phyloP scores from a whole-genome alignment of 257 asterid genomes.

The Plantago ovata region DNA sequence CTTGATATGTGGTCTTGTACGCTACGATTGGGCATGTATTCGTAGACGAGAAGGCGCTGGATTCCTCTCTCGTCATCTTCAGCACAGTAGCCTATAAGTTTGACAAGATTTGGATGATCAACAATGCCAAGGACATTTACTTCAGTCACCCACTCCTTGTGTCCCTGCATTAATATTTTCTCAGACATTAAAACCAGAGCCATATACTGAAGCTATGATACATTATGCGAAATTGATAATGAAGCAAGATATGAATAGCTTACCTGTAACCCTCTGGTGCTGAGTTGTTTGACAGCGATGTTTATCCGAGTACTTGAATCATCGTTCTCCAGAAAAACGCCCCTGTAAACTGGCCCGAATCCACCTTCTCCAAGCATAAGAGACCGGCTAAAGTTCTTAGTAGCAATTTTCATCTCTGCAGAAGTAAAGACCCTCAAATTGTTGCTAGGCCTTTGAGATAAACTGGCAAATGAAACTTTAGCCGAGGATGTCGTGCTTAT shows the following conservation, averaged over 20 bases:
- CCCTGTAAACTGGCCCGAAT: slow-evolving; percentile 78
- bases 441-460: slow-evolving; percentile 51
- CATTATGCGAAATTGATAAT: background rate
- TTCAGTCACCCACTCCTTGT: slow-evolving; percentile 94
- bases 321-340: slow-evolving; percentile 35
- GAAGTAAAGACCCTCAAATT: slow-evolving; percentile 53
- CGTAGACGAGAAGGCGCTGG: slow-evolving; percentile 76
- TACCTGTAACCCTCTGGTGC: slow-evolving; percentile 92
- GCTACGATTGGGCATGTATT: slow-evolving; percentile 62
- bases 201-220: too few relatives aligned
- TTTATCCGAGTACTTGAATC: slow-evolving; percentile 42
- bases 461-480: slow-evolving; percentile 42
- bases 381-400: slow-evolving; percentile 69
- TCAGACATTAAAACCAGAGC: background rate
- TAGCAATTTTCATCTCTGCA: slow-evolving; percentile 65
- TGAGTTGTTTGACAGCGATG: slow-evolving; percentile 88
- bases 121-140: slow-evolving; percentile 82
- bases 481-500: slow-evolving; percentile 61
- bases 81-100: slow-evolving; percentile 77
- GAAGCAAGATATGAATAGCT: slow-evolving; percentile 16
- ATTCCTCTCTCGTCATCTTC: slow-evolving; percentile 92
- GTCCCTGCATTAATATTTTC: slow-evolving; percentile 53
- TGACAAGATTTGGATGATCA: slow-evolving; percentile 82
- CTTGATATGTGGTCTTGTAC: slow-evolving; percentile 76
- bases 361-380: slow-evolving; percentile 92